A percentile compares a stretch with the other conserved stretches of the same genome.
Conservation (phyloP, 257 asterid genomes). For the Ajuga chamaepitys region DNA sequence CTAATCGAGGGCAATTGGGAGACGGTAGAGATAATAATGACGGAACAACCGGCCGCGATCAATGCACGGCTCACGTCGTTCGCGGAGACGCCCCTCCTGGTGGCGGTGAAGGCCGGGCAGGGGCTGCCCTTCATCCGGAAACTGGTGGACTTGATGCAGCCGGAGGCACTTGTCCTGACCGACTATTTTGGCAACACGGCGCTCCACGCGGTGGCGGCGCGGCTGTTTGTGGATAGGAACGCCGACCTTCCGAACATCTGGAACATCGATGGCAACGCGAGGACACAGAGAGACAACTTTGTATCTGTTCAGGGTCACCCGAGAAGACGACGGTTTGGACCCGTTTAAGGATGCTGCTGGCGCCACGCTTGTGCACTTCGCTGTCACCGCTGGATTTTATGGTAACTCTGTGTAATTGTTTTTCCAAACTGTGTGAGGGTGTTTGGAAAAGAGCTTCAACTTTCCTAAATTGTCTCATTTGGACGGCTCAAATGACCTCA, state of each 20-base stretch:
- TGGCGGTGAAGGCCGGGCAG: slow-evolving; percentile 20
- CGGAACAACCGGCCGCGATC: slow-evolving; percentile 13
- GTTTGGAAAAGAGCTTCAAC: too few species aligned
- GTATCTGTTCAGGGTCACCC: slow-evolving; percentile 13
- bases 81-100: slow-evolving; percentile 21
- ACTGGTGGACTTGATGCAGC: slow-evolving; percentile 14
- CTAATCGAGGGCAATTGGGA: slow-evolving; percentile 18
- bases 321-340: slow-evolving; percentile 4
- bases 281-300: slow-evolving; percentile 22
- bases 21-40: not conserved
- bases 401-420: not conserved
- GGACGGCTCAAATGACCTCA: too few species aligned
- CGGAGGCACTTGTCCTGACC: slow-evolving; percentile 16
- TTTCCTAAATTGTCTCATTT: too few species aligned
- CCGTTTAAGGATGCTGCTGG: slow-evolving; percentile 16
- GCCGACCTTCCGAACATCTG: slow-evolving; percentile 12
- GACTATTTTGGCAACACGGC: slow-evolving; percentile 24
- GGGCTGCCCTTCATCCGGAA: slow-evolving; percentile 14
- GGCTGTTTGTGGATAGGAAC: slow-evolving; percentile 14
- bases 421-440: too few species aligned
- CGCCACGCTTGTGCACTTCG: slow-evolving; percentile 10
- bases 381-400: slow-evolving; percentile 13
- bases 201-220: slow-evolving; percentile 24
- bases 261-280: slow-evolving; percentile 13
- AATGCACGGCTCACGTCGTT: slow-evolving; percentile 21